Percentiles rank a stretch among this genome's conserved stretches.
Evolutionary conservation across 257 asterid species (phyloP).

Genomic region (Solanum ahanhuiri): DNA sequence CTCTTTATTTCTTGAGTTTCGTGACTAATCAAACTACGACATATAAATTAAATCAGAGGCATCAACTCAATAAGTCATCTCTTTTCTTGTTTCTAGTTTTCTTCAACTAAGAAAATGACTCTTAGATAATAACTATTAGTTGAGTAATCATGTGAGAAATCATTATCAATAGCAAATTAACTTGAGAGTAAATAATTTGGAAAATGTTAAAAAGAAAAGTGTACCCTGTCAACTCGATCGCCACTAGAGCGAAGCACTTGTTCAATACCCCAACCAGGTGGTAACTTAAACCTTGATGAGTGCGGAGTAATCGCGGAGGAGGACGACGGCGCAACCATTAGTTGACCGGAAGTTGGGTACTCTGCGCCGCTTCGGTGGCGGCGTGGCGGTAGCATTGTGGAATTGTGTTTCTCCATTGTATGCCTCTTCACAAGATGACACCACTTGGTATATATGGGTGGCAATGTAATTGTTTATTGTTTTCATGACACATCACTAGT

Average conservation of each 20-base stretch:
- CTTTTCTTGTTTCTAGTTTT: neutral
- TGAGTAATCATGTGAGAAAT: too few species aligned
- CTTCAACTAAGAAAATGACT: too few species aligned
- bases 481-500: neutral
- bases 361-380: neutral
- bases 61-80: neutral
- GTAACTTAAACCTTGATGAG: constrained; percentile 21
- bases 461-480: neutral
- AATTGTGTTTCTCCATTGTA: constrained; percentile 4
- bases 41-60: neutral
- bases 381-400: constrained; percentile 13
- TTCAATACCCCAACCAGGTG: constrained; percentile 52
- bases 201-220: neutral
- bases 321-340: constrained; percentile 13
- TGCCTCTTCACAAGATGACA: neutral
- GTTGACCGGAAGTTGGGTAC: constrained; percentile 18
- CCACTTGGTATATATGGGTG: neutral
- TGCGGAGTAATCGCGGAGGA: neutral
- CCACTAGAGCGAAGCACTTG: constrained; percentile 49
- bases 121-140: too few species aligned
- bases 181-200: neutral
- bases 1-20: too few species aligned
- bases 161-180: neutral
- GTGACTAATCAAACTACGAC: neutral
- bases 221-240: constrained; percentile 46